Percentiles rank a stretch among this genome's conserved stretches.
These are phyloP conservation scores for Pseudogymnoascus sp. DNA, from an alignment of 2,329 filamentous ascomycete genomes.

Conservation along the genomic window DNA sequence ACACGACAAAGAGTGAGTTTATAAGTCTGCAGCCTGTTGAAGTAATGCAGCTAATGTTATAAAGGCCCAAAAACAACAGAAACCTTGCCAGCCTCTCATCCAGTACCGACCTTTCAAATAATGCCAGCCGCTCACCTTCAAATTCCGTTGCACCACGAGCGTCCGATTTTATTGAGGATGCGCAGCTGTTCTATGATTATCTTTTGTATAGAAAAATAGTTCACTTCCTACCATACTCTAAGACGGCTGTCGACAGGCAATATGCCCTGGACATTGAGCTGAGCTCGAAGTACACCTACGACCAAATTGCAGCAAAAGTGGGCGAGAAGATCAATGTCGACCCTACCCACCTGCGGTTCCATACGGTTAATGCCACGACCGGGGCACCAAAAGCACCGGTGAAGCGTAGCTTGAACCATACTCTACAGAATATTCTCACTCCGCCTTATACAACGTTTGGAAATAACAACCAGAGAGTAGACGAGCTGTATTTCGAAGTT, in stretches of 20 bases:
- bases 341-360: conserved; percentile 83
- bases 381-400: conserved; percentile 73
- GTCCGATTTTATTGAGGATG: conserved; percentile 57
- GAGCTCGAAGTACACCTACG: conserved; percentile 84
- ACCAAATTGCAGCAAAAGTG: conserved; percentile 76
- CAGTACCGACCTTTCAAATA: neutral
- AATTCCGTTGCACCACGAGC: neutral
- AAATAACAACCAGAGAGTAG: conserved; percentile 61
- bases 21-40: conserved; percentile 23
- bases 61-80: neutral
- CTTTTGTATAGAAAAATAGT: conserved; percentile 76
- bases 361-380: conserved; percentile 69
- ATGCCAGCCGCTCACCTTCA: neutral
- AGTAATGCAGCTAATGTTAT: conserved; percentile 39
- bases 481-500: conserved; percentile 85
- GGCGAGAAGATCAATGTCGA: conserved; percentile 70
- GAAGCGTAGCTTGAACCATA: conserved; percentile 56
- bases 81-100: neutral
- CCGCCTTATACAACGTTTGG: conserved; percentile 66
- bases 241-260: conserved; percentile 50
- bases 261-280: conserved; percentile 68
- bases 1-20: conserved; percentile 21
- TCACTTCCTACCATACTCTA: conserved; percentile 64
- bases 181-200: conserved; percentile 87
- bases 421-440: conserved; percentile 70